Base-by-base conservation (phyloP, 805 yeast genomes). In the Candida sanyiensis region DNA sequence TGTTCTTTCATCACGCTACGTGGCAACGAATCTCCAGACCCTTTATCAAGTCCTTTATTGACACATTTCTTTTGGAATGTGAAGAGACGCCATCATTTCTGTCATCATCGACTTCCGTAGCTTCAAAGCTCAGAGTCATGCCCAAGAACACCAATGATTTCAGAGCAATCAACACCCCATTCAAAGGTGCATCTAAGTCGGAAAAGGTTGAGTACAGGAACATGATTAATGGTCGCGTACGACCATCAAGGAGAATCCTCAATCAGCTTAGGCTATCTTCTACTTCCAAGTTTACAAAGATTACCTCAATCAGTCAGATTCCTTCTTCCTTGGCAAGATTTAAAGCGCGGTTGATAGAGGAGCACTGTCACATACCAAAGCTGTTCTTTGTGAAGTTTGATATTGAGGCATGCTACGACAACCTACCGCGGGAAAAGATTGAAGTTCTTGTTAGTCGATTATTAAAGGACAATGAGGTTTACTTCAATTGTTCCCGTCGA, bases 331-430 rank as follows among this genome's bases (percentile, higher is more conserved):
- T 82, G 0, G 42, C 54, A 6, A 26, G 48, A 0, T 83, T 66
- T 49, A 72, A 67, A 38, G 31, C 37, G 2, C 21, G 23, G 0
- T 46, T 67, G 0, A 6, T 50, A 2, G 22, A 38, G 4, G 39
- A 44, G 8, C 37, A 40, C 28, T 43, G 44, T 13, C 50, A 53
- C 0, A 28, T 69, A 4, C 75, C 75, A 0, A 35, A 46, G 2
- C 45, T 79, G 0, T 72, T 64, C 50, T 72, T 72, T 12, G 63
- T 83, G 19, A 85, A 83, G 48, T 83, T 86, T 57, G 97, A 89
- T 56, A 76, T 84, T 46, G 70, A 69, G 39, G 70, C 79, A 3
- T 87, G 96, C 40, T 89, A 77, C 56, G 97, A 90, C 51, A 72
- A 77, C 3, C 63, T 88, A 13, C 78, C 83, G 12, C 73, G 71